A percentile compares a stretch with the other conserved stretches of the same genome.
Conservation (phyloP, 371 early-diverging fungal species). For the Coemansia sp. region DNA sequence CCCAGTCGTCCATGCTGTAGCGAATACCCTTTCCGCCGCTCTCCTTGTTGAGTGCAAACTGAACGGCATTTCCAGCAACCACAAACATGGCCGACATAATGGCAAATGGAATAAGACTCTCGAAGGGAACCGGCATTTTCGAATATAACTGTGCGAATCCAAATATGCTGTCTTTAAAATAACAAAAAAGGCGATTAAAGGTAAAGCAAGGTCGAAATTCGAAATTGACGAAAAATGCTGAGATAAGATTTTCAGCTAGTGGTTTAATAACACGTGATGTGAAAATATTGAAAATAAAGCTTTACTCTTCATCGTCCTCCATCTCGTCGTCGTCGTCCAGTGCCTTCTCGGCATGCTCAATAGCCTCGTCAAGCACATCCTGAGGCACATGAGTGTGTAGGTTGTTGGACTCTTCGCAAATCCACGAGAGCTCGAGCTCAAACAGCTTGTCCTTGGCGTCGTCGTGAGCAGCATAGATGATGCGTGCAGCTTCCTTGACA, state of each 20-base stretch:
- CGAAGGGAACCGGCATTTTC: slow-evolving; percentile 51
- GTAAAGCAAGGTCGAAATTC: not conserved
- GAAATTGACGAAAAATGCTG: not conserved
- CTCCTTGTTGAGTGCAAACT: slow-evolving; percentile 38
- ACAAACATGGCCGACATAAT: slow-evolving; percentile 50
- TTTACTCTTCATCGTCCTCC: slow-evolving; percentile 42
- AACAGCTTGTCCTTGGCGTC: slow-evolving; percentile 97
- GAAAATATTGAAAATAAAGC: not conserved
- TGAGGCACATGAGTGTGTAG: slow-evolving; percentile 86
- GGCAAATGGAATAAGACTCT: slow-evolving; percentile 47
- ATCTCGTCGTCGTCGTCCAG: slow-evolving; percentile 42
- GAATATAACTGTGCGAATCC: not conserved
- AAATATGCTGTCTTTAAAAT: not conserved
- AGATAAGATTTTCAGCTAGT: not conserved
- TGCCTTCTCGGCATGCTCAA: slow-evolving; percentile 46
- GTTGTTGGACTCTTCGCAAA: slow-evolving; percentile 79
- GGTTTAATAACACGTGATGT: not conserved
- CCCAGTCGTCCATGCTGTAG: slow-evolving; percentile 51
- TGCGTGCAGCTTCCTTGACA: slow-evolving; percentile 91
- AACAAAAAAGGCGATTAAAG: not conserved
- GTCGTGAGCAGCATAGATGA: slow-evolving; percentile 94
- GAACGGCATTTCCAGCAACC: slow-evolving; percentile 35
- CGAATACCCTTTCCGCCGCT: slow-evolving; percentile 46
- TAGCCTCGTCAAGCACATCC: slow-evolving; percentile 85
- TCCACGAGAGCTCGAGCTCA: slow-evolving; percentile 96